Percentiles rank a stretch among this genome's conserved stretches.
phyloP scores from a whole-genome alignment of 352 stramenopile genomes.

The Phytophthora kernoviae region DNA sequence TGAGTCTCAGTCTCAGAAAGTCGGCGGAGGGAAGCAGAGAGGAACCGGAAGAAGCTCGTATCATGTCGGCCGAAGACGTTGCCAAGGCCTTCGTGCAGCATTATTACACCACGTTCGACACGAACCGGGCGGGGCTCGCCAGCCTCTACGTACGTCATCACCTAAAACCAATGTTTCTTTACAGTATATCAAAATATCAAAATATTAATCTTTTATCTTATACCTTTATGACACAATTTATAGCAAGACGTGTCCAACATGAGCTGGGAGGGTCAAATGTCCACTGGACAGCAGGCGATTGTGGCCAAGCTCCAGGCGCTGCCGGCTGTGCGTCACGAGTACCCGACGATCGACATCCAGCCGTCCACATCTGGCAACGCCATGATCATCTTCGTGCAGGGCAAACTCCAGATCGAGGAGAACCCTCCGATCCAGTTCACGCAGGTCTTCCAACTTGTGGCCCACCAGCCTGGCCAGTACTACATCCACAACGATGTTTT shows the following conservation, averaged over 20 bases:
- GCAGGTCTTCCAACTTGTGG: constrained; percentile 97
- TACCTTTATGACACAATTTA: too few species aligned
- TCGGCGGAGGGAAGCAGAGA: constrained; percentile 14
- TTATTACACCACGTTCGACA: constrained; percentile 89
- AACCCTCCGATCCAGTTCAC: constrained; percentile 96
- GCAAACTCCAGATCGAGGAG: constrained; percentile 93
- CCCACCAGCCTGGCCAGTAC: constrained; percentile 92
- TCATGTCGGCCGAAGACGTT: constrained; percentile 86
- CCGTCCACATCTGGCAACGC: constrained; percentile 88
- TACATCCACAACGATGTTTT: constrained; percentile 99
- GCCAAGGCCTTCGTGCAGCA: constrained; percentile 87
- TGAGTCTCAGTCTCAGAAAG: constrained; percentile 26
- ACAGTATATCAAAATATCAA: neutral
- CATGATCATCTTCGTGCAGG: constrained; percentile 97
- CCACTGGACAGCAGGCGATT: constrained; percentile 84
- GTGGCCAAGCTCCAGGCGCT: constrained; percentile 88
- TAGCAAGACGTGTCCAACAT: constrained; percentile 79
- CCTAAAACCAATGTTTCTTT: too few species aligned
- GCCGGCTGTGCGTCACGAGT: constrained; percentile 76
- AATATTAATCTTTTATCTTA: too few species aligned
- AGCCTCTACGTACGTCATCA: constrained; percentile 78
- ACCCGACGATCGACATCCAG: constrained; percentile 93
- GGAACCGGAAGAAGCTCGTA: constrained; percentile 15
- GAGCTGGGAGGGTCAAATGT: constrained; percentile 78
- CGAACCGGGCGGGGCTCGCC: constrained; percentile 71